Evolutionary conservation across 2,329 filamentous ascomycete species (phyloP).

Genomic region (Aspergillaceae sp.): DNA sequence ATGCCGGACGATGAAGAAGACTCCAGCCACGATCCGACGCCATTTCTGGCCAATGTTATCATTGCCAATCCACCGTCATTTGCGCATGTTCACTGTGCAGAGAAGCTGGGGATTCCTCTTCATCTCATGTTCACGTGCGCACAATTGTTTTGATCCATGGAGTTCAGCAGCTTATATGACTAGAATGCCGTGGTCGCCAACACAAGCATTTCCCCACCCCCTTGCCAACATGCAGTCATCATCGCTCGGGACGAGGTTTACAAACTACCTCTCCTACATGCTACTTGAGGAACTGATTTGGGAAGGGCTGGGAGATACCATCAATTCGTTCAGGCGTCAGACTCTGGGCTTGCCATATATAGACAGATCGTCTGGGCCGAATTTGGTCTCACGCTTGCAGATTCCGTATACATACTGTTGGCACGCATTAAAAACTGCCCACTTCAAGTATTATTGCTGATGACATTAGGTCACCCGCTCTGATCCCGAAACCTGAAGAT

Average conservation of each 20-base stretch:
- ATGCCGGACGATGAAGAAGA: too few relatives aligned
- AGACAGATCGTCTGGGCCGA: constrained; percentile 64
- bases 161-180: background rate
- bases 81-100: constrained; percentile 30
- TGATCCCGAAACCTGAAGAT: constrained; percentile 67
- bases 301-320: constrained; percentile 80
- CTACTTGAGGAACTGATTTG: constrained; percentile 82
- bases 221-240: constrained; percentile 69
- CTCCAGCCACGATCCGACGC: constrained; percentile 51
- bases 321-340: constrained; percentile 37
- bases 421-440: too few relatives aligned
- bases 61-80: constrained; percentile 33
- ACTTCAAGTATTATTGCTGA: background rate
- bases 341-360: constrained; percentile 42
- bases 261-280: constrained; percentile 71
- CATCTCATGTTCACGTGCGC: constrained; percentile 67
- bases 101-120: constrained; percentile 26
- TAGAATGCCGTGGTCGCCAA: constrained; percentile 79
- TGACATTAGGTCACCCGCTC: constrained; percentile 51
- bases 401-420: constrained; percentile 1
- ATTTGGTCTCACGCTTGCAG: constrained; percentile 49
- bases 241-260: constrained; percentile 61
- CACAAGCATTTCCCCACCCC: constrained; percentile 73
- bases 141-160: background rate
- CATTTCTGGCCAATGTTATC: constrained; percentile 30